These are phyloP conservation scores for Penicillium cataractarum DNA, from an alignment of 495 filamentous ascomycete genomes.

Conservation along the genomic window DNA sequence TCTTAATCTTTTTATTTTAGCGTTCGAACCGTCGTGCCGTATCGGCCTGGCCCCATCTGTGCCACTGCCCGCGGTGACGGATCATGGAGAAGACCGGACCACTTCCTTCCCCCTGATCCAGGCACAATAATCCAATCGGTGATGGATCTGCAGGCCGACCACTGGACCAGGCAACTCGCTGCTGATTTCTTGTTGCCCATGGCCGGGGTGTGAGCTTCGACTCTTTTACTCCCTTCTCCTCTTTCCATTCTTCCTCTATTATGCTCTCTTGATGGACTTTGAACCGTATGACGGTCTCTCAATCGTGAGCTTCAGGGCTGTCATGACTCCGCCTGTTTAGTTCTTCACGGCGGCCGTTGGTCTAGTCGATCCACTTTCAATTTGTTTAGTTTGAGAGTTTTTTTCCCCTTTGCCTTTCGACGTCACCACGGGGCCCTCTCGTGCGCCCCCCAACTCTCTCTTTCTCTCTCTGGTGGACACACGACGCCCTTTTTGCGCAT, in stretches of 20 bases:
- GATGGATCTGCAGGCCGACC: constrained; percentile 27
- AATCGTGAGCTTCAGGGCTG: constrained; percentile 20
- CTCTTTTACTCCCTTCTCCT: constrained; percentile 17
- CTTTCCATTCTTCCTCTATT: constrained; percentile 7
- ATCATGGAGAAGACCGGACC: constrained; percentile 32
- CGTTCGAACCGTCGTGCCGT: constrained; percentile 26
- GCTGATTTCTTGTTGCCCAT: constrained; percentile 5
- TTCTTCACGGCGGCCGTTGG: constrained; percentile 25
- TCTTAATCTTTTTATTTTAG: constrained; percentile 33
- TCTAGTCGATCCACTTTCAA: constrained; percentile 21
- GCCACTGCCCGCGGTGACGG: constrained; percentile 14
- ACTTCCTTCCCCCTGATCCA: constrained; percentile 30
- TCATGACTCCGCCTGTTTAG: constrained; percentile 21
- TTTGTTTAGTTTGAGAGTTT: constrained; percentile 18
- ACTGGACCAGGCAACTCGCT: constrained; percentile 24
- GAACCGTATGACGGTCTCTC: constrained; percentile 23
- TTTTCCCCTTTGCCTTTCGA: constrained; percentile 6
- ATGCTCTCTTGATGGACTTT: constrained; percentile 12
- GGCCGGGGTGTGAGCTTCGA: background rate
- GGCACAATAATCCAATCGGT: constrained; percentile 19
- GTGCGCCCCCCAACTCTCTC: constrained; percentile 5
- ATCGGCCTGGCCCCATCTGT: constrained; percentile 29
- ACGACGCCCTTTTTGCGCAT: constrained; percentile 10
- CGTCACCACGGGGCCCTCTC: constrained; percentile 11
- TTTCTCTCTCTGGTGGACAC: background rate